Conservation (phyloP, 2,329 filamentous ascomycete species). For the Botrytis cinerea region DNA sequence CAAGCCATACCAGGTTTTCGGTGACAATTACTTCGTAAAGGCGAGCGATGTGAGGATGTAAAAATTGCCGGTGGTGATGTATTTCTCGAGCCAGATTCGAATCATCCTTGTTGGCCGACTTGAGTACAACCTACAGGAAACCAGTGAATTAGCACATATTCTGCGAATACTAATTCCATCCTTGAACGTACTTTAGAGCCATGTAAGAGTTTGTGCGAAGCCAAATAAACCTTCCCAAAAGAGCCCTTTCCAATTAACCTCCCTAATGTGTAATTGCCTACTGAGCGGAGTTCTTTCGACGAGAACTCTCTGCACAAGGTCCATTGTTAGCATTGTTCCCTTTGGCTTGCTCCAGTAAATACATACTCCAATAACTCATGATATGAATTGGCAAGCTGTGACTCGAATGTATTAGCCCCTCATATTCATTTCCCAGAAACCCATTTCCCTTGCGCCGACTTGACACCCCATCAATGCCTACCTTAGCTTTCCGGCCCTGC, state of each 20-base stretch:
- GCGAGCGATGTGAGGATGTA: conserved; percentile 94
- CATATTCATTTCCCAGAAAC: conserved; percentile 35
- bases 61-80: conserved; percentile 96
- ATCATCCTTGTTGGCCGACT: conserved; percentile 95
- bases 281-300: conserved; percentile 83
- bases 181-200: conserved; percentile 76
- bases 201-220: conserved; percentile 95
- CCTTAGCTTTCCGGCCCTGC: conserved; percentile 65
- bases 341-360: not conserved
- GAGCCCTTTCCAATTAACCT: conserved; percentile 94
- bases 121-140: conserved; percentile 79
- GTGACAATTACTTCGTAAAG: conserved; percentile 98
- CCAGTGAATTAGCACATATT: conserved; percentile 16
- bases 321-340: conserved; percentile 33
- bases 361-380: conserved; percentile 91
- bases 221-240: conserved; percentile 97
- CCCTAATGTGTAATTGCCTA: conserved; percentile 93
- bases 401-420: conserved; percentile 20
- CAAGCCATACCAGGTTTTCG: conserved; percentile 91
- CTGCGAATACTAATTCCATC: conserved; percentile 24
- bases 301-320: conserved; percentile 76
- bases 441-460: conserved; percentile 26
- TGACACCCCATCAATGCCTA: conserved; percentile 30
- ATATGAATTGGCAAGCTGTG: conserved; percentile 92
- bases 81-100: conserved; percentile 96